Evolutionary conservation across 306 rosid species (phyloP).

Genomic region (Begonia peltatifolia): DNA sequence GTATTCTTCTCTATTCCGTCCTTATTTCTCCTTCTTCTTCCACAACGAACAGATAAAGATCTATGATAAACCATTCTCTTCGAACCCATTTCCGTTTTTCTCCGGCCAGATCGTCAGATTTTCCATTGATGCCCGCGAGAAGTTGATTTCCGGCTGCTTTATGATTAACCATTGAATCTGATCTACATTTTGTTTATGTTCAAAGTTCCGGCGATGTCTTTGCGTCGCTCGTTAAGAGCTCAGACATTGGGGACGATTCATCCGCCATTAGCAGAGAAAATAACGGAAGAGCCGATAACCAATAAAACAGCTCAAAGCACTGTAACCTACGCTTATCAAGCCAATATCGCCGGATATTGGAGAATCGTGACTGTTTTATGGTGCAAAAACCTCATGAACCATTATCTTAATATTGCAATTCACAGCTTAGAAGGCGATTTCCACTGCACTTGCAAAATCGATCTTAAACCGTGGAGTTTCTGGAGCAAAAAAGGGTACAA

Average conservation of each 20-base stretch:
- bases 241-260: constrained; percentile 24
- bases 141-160: too few species aligned
- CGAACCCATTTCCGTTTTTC: too few species aligned
- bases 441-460: constrained; percentile 51
- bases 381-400: constrained; percentile 63
- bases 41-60: too few species aligned
- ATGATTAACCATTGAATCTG: too few species aligned
- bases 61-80: too few species aligned
- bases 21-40: too few species aligned
- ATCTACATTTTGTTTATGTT: too few species aligned
- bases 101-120: too few species aligned
- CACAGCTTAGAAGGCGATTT: constrained; percentile 36
- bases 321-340: constrained; percentile 52
- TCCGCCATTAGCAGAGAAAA: constrained; percentile 40
- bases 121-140: too few species aligned
- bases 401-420: constrained; percentile 39
- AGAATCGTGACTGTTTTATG: constrained; percentile 49
- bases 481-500: constrained; percentile 87
- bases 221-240: constrained; percentile 33
- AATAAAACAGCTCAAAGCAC: constrained; percentile 61
- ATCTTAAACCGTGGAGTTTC: constrained; percentile 70
- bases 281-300: constrained; percentile 51
- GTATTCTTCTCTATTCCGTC: too few species aligned
- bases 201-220: constrained; percentile 18
- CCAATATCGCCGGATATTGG: constrained; percentile 43